Percentiles rank a stretch among this genome's conserved stretches.
Conservation (phyloP, 148 eudicot species). For the Amaranthus hypochondriacus region DNA sequence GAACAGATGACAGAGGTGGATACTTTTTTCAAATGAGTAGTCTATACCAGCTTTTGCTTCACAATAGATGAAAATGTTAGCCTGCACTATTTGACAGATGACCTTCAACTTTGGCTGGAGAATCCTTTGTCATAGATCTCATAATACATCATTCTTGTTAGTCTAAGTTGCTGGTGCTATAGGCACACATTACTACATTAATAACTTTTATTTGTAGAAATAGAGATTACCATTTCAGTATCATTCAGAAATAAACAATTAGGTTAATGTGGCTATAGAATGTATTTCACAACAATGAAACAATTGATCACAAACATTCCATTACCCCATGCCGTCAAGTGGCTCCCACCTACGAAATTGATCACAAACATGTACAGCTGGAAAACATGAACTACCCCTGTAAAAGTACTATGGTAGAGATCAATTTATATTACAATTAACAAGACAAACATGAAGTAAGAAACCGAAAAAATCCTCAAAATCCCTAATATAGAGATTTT, state of each 20-base stretch:
- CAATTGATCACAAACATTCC: neutral
- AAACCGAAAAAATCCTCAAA: neutral
- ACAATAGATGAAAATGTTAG: slow-evolving; percentile 23
- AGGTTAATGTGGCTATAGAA: slow-evolving; percentile 3
- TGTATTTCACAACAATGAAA: neutral
- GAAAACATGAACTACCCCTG: neutral
- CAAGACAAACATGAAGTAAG: neutral
- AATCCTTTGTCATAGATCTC: slow-evolving; percentile 26
- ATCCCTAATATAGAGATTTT: neutral
- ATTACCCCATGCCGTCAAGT: too few species aligned
- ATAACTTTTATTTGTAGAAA: slow-evolving; percentile 24
- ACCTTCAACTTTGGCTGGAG: slow-evolving; percentile 25
- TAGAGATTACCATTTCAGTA: slow-evolving; percentile 2
- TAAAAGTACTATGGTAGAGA: neutral
- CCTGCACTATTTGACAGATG: slow-evolving; percentile 23
- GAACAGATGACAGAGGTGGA: slow-evolving; percentile 23
- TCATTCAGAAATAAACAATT: slow-evolving; percentile 17
- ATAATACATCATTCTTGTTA: slow-evolving; percentile 26
- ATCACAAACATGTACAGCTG: neutral
- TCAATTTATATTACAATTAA: neutral
- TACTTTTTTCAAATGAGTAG: slow-evolving; percentile 28
- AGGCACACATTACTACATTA: slow-evolving; percentile 23
- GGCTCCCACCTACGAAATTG: too few species aligned
- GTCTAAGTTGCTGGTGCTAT: slow-evolving; percentile 22
- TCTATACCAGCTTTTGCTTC: slow-evolving; percentile 23